A percentile compares a stretch with the other conserved stretches of the same genome.
These are phyloP conservation scores for Penicillium paradoxum DNA, from an alignment of 495 filamentous ascomycete species.

Conservation along the genomic window DNA sequence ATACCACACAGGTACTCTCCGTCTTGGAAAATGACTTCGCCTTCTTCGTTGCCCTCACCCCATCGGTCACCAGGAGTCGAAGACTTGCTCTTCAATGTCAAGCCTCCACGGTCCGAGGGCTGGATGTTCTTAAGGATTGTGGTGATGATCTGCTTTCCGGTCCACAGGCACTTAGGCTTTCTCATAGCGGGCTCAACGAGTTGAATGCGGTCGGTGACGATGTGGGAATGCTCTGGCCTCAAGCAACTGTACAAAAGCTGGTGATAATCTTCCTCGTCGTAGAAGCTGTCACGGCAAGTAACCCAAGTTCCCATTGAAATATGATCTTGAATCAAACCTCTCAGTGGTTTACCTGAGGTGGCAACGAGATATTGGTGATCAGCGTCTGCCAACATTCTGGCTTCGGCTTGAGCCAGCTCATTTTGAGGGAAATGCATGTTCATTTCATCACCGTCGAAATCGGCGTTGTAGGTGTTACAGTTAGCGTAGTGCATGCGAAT, in stretches of 20 bases:
- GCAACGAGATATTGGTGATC: constrained; percentile 95
- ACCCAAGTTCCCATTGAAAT: constrained; percentile 90
- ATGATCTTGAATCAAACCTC: constrained; percentile 98
- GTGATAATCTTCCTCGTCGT: constrained; percentile 82
- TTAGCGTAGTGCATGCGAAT: constrained; percentile 99
- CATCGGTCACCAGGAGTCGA: constrained; percentile 72
- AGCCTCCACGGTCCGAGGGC: constrained; percentile 65
- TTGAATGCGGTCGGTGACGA: constrained; percentile 63
- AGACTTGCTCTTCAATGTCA: constrained; percentile 75
- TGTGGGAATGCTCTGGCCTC: constrained; percentile 83
- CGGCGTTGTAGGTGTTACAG: constrained; percentile 99
- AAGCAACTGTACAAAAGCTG: constrained; percentile 87
- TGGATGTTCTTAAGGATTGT: constrained; percentile 90
- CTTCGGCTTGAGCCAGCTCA: constrained; percentile 87
- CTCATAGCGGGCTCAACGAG: constrained; percentile 74
- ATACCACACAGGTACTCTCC: constrained; percentile 88
- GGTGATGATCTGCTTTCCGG: constrained; percentile 95
- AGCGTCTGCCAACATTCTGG: constrained; percentile 86
- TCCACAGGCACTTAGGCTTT: constrained; percentile 82
- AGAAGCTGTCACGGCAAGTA: constrained; percentile 89
- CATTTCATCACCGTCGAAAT: constrained; percentile 99
- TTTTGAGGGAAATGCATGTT: constrained; percentile 99
- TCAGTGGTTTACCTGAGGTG: constrained; percentile 87
- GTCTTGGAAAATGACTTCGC: constrained; percentile 74
- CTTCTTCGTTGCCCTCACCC: constrained; percentile 67